Conservation (phyloP, 2,329 filamentous ascomycete genomes). For the Botrytis fragariae region DNA sequence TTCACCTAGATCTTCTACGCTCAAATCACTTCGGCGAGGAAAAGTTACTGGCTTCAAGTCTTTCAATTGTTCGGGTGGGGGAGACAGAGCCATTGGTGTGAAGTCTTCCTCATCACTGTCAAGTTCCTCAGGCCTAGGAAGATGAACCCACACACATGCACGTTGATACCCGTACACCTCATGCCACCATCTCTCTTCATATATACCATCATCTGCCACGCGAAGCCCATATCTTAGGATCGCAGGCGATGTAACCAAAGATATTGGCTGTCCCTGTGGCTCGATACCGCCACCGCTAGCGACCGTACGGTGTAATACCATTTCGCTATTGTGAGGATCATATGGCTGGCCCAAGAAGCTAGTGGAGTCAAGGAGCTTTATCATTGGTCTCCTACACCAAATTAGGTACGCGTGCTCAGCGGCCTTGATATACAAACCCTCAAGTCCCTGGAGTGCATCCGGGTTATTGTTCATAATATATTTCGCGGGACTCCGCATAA, state of each 20-base stretch:
- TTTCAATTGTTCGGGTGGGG: too few relatives aligned
- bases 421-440: accelerated
- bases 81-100: neutral
- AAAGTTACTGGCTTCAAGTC: neutral
- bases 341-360: neutral
- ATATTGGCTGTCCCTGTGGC: neutral
- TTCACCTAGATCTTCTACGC: neutral
- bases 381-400: accelerated
- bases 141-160: neutral
- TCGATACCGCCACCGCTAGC: accelerated
- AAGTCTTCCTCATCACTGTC: neutral
- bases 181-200: neutral
- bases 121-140: neutral
- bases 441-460: neutral
- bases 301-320: too few relatives aligned
- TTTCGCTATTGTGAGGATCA: accelerated
- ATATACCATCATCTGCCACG: accelerated
- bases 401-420: neutral
- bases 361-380: neutral
- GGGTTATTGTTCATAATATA: neutral
- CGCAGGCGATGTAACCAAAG: neutral
- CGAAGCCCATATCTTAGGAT: accelerated
- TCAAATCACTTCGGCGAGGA: neutral
- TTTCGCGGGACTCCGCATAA: neutral
- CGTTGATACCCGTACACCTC: accelerated